Conservation (phyloP, 768 basidiomycete genomes). For the Termitomyces sp. region DNA sequence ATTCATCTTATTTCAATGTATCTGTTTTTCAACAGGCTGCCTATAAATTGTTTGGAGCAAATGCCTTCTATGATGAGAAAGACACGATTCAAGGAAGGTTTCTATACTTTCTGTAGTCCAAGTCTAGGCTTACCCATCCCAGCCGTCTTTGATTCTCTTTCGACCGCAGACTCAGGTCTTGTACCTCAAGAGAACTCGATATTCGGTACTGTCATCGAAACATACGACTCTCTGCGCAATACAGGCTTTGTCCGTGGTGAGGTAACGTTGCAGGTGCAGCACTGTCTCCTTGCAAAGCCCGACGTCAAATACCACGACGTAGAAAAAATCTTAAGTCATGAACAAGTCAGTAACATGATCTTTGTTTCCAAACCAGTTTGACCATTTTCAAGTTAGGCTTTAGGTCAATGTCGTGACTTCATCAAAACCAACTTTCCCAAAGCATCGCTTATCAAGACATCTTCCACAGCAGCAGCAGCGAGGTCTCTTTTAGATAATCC, state of each 20-base stretch:
- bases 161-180: conserved; percentile 48
- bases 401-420: conserved; percentile 76
- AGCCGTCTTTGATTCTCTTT: conserved; percentile 60
- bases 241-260: conserved; percentile 57
- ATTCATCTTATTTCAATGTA: neutral
- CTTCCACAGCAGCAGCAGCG: conserved; percentile 76
- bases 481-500: conserved; percentile 39
- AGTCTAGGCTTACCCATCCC: neutral
- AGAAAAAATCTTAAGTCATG: conserved; percentile 66
- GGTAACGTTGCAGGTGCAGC: conserved; percentile 56
- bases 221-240: conserved; percentile 60
- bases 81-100: conserved; percentile 29
- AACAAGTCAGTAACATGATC: conserved; percentile 51
- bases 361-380: conserved; percentile 1
- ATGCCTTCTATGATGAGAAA: conserved; percentile 30
- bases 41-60: conserved; percentile 30
- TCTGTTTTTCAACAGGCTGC: conserved; percentile 34
- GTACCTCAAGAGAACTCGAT: conserved; percentile 81
- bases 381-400: conserved; percentile 43
- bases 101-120: too few relatives aligned
- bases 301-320: conserved; percentile 58
- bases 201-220: conserved; percentile 71
- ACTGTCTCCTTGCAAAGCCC: conserved; percentile 62
- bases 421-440: conserved; percentile 48
- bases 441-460: conserved; percentile 49